These are phyloP conservation scores for Phytophthora uliginosa DNA, from an alignment of 352 stramenopile genomes.

Conservation along the genomic window DNA sequence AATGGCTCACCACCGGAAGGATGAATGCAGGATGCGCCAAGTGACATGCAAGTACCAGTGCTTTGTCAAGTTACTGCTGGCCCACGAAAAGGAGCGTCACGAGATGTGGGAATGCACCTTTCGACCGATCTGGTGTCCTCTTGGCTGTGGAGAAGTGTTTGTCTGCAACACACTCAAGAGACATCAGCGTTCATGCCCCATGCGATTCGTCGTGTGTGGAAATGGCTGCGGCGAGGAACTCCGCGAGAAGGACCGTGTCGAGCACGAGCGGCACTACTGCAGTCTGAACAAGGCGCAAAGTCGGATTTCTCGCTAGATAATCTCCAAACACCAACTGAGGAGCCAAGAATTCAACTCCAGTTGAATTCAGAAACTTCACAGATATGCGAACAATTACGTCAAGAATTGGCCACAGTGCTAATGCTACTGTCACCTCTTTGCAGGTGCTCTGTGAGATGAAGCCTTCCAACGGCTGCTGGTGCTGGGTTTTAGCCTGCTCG, in stretches of 20 bases:
- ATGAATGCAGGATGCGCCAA: conserved; percentile 68
- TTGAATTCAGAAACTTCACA: too few species aligned
- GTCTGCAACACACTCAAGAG: conserved; percentile 55
- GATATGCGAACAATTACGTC: too few species aligned
- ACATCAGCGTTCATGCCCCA: conserved; percentile 68
- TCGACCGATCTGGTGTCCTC: conserved; percentile 70
- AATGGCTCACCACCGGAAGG: conserved; percentile 51
- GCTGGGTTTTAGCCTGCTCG: too few species aligned
- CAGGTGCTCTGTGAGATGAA: too few species aligned
- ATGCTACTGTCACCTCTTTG: too few species aligned
- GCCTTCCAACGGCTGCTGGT: too few species aligned
- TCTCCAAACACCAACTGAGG: background rate
- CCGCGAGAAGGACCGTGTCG: conserved; percentile 60
- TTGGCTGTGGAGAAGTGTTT: conserved; percentile 68
- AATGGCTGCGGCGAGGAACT: conserved; percentile 72
- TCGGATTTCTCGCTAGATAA: background rate
- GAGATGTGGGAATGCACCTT: conserved; percentile 72
- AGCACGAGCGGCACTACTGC: conserved; percentile 66
- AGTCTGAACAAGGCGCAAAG: conserved; percentile 22
- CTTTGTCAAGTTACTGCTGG: conserved; percentile 58
- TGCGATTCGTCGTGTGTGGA: conserved; percentile 68
- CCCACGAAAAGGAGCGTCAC: conserved; percentile 65
- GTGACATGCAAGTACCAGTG: conserved; percentile 65
- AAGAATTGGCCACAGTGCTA: too few species aligned
- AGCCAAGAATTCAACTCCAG: too few species aligned